These are phyloP conservation scores for Echites panduratus DNA, from an alignment of 257 asterid genomes.

Conservation along the genomic window DNA sequence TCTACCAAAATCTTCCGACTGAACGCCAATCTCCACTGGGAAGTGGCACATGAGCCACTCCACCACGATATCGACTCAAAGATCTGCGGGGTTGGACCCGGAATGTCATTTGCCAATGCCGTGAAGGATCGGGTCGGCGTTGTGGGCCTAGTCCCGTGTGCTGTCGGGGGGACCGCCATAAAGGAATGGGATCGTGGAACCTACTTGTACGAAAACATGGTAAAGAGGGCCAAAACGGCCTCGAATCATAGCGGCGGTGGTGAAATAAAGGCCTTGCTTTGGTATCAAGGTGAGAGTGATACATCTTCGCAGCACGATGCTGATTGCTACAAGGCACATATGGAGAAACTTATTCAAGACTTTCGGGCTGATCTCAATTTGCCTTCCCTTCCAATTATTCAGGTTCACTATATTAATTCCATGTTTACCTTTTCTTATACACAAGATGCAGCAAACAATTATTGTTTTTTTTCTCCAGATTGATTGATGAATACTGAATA, in stretches of 20 bases:
- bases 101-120: slow-evolving; percentile 78
- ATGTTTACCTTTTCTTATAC: no score
- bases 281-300: slow-evolving; percentile 98
- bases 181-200: slow-evolving; percentile 75
- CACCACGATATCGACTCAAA: slow-evolving; percentile 76
- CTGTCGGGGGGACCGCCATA: slow-evolving; percentile 88
- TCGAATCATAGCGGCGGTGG: slow-evolving; percentile 25
- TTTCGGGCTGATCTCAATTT: slow-evolving; percentile 54
- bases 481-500: neutral
- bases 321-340: slow-evolving; percentile 44
- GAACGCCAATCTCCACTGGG: slow-evolving; percentile 53
- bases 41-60: slow-evolving; percentile 71
- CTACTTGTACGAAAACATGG: slow-evolving; percentile 60
- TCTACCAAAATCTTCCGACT: slow-evolving; percentile 52
- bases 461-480: no score
- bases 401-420: slow-evolving; percentile 32
- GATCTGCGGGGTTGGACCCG: slow-evolving; percentile 84
- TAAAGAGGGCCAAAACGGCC: slow-evolving; percentile 52
- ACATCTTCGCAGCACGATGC: slow-evolving; percentile 49
- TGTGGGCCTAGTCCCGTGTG: slow-evolving; percentile 82
- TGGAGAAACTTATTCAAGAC: slow-evolving; percentile 50
- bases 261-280: slow-evolving; percentile 62
- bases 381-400: slow-evolving; percentile 62
- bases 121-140: slow-evolving; percentile 44
- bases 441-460: no score